Base-by-base conservation (phyloP, 176 grass and related monocot genomes). In the Raddia distichophylla region DNA sequence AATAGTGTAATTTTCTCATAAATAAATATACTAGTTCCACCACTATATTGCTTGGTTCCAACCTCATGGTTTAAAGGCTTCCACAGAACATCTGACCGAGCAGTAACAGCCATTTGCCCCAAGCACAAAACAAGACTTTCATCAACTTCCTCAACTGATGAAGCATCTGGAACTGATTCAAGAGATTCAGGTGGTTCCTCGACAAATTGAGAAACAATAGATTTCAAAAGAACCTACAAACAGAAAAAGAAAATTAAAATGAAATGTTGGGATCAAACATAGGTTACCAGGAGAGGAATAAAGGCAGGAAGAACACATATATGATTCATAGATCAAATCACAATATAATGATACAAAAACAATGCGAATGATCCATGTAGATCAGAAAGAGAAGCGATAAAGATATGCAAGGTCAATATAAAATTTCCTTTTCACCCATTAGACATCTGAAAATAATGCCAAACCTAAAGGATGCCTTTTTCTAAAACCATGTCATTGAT, bases 41-140 rank as follows among this genome's bases (percentile, higher is more conserved):
- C 46, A 37, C 20, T 63, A 73, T 50, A 75, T n/a, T 55, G 62
- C 65, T 68, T 75, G 3, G 69, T 59, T 68, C 90, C n/a, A 32
- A 98, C 95, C 89, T 98, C 95, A 80, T 98, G 92, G 75, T 93
- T 98, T 66, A 98, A 90, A 82, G 92, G 92, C 62, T 98, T 98
- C 92, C 90, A 94, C 73, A 98, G 79, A 89, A 93, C 90, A 86
- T 98, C 92, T 11, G 95, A 93, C 18, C 72, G 84, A 12, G 90
- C 90, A 70, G 90, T 95, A n/a, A 94, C 79, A 61, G 92, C 90
- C 95, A 98, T 98, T 86, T 98, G 95, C 47, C 92, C 95, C 44
- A 98, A 81, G 78, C 92, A 98, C 35, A 91, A 73, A 61, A 98
- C 75, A 73, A 98, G 62, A 64, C 67, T 67, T 65, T 93, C 95